Evolutionary conservation across 768 basidiomycete genomes (phyloP).

Genomic region (Pleurotus tuber-regium): DNA sequence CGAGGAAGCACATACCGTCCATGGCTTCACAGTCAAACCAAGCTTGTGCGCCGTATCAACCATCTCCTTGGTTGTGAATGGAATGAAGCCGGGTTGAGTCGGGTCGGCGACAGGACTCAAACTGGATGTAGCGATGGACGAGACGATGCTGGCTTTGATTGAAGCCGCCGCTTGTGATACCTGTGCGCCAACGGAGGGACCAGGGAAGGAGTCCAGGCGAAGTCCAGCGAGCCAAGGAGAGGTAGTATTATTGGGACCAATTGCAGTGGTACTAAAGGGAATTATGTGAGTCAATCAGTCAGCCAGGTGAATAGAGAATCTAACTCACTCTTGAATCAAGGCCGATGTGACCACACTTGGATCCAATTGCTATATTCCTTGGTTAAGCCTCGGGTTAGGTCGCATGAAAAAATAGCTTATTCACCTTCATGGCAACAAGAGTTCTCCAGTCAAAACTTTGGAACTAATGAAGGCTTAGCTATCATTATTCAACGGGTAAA

Average conservation of each 20-base stretch:
- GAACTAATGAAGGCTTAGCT: conserved; percentile 38
- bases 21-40: conserved; percentile 65
- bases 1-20: conserved; percentile 52
- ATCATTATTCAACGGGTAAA: not conserved
- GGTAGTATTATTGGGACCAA: conserved; percentile 36
- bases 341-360: conserved; percentile 58
- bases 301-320: not conserved
- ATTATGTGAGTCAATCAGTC: not conserved
- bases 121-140: conserved; percentile 48
- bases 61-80: conserved; percentile 70
- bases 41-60: conserved; percentile 62
- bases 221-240: conserved; percentile 74
- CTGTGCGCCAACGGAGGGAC: conserved; percentile 46
- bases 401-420: not conserved
- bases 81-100: conserved; percentile 37
- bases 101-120: conserved; percentile 41
- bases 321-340: conserved; percentile 61
- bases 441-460: conserved; percentile 87
- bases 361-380: conserved; percentile 45
- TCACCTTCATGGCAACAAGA: conserved; percentile 66
- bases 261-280: conserved; percentile 35
- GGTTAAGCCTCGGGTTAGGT: not conserved
- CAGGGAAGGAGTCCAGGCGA: conserved; percentile 60
- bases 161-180: conserved; percentile 67
- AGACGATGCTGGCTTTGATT: conserved; percentile 64